Evolutionary conservation across 139 green algal genomes (phyloP).

Genomic region (Picochlorum sp.): DNA sequence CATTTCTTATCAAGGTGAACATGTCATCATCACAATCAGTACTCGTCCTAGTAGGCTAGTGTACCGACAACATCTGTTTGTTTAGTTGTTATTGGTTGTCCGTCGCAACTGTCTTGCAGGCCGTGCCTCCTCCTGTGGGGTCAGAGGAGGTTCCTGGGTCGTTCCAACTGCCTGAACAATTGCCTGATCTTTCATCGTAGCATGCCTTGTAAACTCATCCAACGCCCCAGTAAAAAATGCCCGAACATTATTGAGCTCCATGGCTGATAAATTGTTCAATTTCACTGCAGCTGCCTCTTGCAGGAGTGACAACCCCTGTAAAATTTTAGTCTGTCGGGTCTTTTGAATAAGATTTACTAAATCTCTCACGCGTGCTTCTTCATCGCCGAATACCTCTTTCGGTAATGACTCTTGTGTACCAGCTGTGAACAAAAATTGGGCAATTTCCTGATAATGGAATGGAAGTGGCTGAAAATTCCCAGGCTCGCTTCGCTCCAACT

Average conservation of each 20-base stretch:
- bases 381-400: constrained; percentile 25
- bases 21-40: no score
- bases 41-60: no score
- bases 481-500: constrained; percentile 40
- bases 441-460: constrained; percentile 63
- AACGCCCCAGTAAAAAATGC: constrained; percentile 11
- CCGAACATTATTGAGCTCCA: constrained; percentile 67
- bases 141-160: no score
- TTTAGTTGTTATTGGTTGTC: not conserved
- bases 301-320: constrained; percentile 60
- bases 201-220: constrained; percentile 3
- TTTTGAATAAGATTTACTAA: constrained; percentile 64
- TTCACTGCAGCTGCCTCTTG: constrained; percentile 63
- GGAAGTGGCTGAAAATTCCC: constrained; percentile 63
- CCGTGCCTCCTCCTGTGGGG: not conserved
- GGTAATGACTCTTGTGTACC: constrained; percentile 26
- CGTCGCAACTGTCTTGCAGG: not conserved
- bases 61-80: no score
- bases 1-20: no score
- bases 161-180: not conserved
- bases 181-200: constrained; percentile 2
- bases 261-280: constrained; percentile 72
- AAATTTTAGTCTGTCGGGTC: constrained; percentile 69
- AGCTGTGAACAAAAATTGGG: constrained; percentile 31
- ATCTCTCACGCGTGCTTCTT: constrained; percentile 24